Base-by-base conservation (phyloP, 2,329 filamentous ascomycete genomes). In the Hypoxylon sp. region DNA sequence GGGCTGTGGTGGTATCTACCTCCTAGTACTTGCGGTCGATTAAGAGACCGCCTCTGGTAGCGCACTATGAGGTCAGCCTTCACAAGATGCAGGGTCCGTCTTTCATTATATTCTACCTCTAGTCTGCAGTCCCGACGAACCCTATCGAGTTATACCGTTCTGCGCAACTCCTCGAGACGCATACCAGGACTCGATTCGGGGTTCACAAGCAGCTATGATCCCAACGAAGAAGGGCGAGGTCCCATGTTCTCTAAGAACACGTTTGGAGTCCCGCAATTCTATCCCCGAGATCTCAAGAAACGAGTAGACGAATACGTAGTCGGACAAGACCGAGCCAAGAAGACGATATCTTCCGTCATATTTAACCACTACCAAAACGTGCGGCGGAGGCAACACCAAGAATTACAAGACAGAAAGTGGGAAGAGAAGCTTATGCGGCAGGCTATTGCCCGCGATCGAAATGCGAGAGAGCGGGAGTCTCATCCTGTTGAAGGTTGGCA, bases 281-380 rank as follows among this genome's bases (percentile, higher is more conserved):
- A 90, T 57, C 88, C 88, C 1, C 82, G 85, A 61, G 84, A 88
- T 71, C 84, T 99, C 72, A 97, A 98, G 82, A 89, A 93, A 74
- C 91, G 96, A 73, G 88, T 98, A 30, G 96, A 99, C 77, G 92
- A 96, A 75, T 99, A 96, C 77, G 95, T 99, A 1, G 95, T 99
- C 3, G 96, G 95, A 40, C 96, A 99, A 78, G 93, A 97, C 70
- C 89, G 93, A 64, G 93, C 96, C 14, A 96, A 99, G 84, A 96
- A 97, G 78, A 92, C 94, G 12, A 89, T 98, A 68, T 96, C 93
- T 69, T 91, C 95, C 2, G 93, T 95, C 5, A 92, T 99, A 26
- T 97, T 97, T 81, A 97, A 98, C 75, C 96, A 99, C 77, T 97
- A 98, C 76, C 93, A 97, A 78, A 88, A 92, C 48, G 87, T 97